phyloP scores from a whole-genome alignment of 345 rosid species.

The Euphorbia pulcherrima region DNA sequence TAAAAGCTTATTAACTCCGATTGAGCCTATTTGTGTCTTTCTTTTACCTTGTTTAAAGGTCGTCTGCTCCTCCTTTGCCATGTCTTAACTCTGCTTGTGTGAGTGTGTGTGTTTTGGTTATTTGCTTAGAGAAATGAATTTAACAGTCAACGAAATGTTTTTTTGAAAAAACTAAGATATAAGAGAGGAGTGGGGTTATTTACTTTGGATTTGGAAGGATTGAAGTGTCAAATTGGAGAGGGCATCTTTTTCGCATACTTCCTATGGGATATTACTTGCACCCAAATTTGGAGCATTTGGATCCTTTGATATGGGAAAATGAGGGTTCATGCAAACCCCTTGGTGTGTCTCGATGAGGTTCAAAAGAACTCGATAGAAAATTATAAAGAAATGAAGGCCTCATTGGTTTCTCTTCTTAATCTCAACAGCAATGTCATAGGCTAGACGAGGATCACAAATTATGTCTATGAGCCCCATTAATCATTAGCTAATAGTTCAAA shows the following conservation, averaged over 20 bases:
- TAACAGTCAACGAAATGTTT: background rate
- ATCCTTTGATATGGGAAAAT: too few species aligned
- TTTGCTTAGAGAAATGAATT: background rate
- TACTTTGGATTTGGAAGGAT: slow-evolving; percentile 19
- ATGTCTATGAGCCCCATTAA: too few species aligned
- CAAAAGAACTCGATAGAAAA: too few species aligned
- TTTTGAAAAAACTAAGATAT: slow-evolving; percentile 10
- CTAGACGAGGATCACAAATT: too few species aligned
- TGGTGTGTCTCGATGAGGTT: too few species aligned
- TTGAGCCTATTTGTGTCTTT: background rate
- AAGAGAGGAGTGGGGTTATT: background rate
- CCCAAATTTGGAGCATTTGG: too few species aligned
- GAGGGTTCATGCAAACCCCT: too few species aligned
- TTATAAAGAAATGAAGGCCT: too few species aligned
- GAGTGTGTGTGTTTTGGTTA: background rate
- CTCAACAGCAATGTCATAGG: too few species aligned
- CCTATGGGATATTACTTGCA: background rate
- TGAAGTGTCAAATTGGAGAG: slow-evolving; percentile 29
- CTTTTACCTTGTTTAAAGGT: slow-evolving; percentile 12
- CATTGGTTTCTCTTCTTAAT: too few species aligned
- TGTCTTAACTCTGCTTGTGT: background rate
- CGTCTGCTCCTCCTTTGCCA: slow-evolving; percentile 8
- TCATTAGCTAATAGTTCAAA: background rate
- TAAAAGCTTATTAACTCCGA: slow-evolving; percentile 23
- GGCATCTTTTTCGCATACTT: slow-evolving; percentile 14